A percentile compares a stretch with the other conserved stretches of the same genome.
These are phyloP conservation scores for Amphicarpaea edgeworthii DNA, from an alignment of 306 rosid species.

Conservation along the genomic window DNA sequence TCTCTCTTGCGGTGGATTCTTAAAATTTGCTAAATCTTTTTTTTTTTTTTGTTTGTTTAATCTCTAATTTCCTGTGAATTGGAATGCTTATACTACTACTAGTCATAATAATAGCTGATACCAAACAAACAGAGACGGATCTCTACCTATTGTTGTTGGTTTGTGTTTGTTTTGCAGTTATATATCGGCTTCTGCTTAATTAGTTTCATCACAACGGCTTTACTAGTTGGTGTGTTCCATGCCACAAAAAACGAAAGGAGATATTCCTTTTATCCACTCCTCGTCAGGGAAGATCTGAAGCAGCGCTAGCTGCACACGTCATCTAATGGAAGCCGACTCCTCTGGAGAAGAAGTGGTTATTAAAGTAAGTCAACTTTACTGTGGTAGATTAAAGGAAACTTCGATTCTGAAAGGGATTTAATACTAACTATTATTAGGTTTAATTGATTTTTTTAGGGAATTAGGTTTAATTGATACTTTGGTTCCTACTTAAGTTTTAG, in stretches of 20 bases:
- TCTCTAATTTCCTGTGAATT: constrained; percentile 32
- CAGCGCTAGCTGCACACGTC: constrained; percentile 65
- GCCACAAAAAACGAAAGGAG: constrained; percentile 58
- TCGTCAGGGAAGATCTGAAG: constrained; percentile 86
- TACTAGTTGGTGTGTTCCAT: constrained; percentile 46
- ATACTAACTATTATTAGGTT: background rate
- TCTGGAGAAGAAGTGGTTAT: constrained; percentile 79
- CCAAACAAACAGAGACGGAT: constrained; percentile 69
- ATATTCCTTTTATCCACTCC: constrained; percentile 60
- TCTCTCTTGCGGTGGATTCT: constrained; percentile 67
- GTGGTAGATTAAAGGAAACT: constrained; percentile 6
- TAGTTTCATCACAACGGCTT: constrained; percentile 63
- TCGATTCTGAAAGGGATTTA: constrained; percentile 20
- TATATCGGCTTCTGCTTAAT: constrained; percentile 48
- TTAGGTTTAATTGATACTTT: too few relatives aligned
- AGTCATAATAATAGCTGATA: constrained; percentile 39
- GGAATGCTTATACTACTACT: constrained; percentile 52
- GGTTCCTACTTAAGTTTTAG: background rate
- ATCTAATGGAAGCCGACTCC: constrained; percentile 72
- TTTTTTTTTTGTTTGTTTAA: constrained; percentile 2
- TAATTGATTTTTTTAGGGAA: too few relatives aligned
- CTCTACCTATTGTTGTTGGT: constrained; percentile 78
- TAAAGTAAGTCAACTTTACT: constrained; percentile 60
- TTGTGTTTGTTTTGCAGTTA: constrained; percentile 83
- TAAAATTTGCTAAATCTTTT: constrained; percentile 35